Base-by-base conservation (phyloP, 257 asterid species). In the Nicotiana obtusifolia region DNA sequence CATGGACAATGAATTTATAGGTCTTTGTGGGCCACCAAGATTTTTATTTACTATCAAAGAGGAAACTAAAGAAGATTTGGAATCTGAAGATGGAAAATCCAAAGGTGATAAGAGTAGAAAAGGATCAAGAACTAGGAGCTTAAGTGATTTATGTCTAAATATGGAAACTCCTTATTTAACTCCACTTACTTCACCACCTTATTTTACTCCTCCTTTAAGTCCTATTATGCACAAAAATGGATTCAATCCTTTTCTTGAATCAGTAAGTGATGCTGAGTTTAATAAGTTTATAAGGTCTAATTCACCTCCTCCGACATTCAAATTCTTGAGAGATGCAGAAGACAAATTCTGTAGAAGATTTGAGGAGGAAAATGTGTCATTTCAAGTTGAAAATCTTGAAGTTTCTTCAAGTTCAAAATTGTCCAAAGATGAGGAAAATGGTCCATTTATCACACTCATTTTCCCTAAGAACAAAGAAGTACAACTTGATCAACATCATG, bases 1-100 rank as follows among this genome's bases (percentile, higher is more conserved):
- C 49, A 81, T 69, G 81, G 89, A 83, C 0, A 47, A 22, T 31
- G 91, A 88, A 30, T 49, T 86, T 2, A 57, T 84, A 68, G 83
- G 85, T 28, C 82, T 82, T 4, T 84, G 84, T 4, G 90, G 87
- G 2, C 89, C 87, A 2, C 89, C 95, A 2, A 83, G 97, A 76
- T 89, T 89, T 62, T 94, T 93, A 78, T 93, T 90, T 88, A 89
- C 97, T 54, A 93, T 93, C 76, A 87, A 89, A 61, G 97, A 93
- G 66, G 97, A 91, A 84, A 90, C 97, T 0, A 91, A 78, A 60
- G 97, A 93, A 30, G 97, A 93, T 82, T 81, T 93, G 93, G 97
- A 93, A 20, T 89, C 94, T 64, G 94, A 89, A 78, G 93, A 88
- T 84, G 95, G 91, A 19, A 80, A 80, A 81, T 86, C 91, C 3